Conservation (phyloP, 257 asterid species). For the Cruciata laevipes region DNA sequence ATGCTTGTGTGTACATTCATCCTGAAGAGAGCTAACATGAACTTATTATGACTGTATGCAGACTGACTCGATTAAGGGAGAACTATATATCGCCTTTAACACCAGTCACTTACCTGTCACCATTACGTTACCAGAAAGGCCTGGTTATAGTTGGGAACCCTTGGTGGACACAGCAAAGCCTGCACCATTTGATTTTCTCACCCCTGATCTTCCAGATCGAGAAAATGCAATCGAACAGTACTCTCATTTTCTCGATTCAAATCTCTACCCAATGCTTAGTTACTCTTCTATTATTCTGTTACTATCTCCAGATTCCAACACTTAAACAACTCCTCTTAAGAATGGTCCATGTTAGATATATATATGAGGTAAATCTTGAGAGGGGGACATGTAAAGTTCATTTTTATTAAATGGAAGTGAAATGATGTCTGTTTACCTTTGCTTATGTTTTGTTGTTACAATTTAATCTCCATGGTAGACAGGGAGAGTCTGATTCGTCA, state of each 20-base stretch:
- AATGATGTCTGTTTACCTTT: not conserved
- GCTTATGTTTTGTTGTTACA: too few relatives aligned
- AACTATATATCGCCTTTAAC: constrained; percentile 70
- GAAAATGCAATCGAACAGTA: constrained; percentile 51
- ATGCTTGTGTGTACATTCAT: not conserved
- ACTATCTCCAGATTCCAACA: constrained; percentile 35
- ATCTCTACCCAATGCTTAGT: constrained; percentile 85
- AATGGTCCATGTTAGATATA: not conserved
- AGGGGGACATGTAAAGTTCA: not conserved
- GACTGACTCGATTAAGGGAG: constrained; percentile 78
- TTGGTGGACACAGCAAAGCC: constrained; percentile 84
- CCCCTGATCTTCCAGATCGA: constrained; percentile 39
- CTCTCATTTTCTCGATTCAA: constrained; percentile 74
- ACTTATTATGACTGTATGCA: constrained; percentile 18
- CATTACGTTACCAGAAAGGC: constrained; percentile 62
- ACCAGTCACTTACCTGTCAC: constrained; percentile 69
- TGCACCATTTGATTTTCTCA: constrained; percentile 73
- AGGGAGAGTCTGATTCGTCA: too few relatives aligned
- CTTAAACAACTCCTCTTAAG: not conserved
- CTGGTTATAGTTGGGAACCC: constrained; percentile 77
- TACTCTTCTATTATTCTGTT: constrained; percentile 73
- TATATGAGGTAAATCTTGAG: not conserved
- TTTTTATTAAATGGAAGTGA: not conserved
- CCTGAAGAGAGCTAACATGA: not conserved
- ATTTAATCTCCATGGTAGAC: too few relatives aligned